Evolutionary conservation across 306 rosid genomes (phyloP), one percentile per base, ranked within the genome.

Genomic region (Sicyos baderoa): DNA sequence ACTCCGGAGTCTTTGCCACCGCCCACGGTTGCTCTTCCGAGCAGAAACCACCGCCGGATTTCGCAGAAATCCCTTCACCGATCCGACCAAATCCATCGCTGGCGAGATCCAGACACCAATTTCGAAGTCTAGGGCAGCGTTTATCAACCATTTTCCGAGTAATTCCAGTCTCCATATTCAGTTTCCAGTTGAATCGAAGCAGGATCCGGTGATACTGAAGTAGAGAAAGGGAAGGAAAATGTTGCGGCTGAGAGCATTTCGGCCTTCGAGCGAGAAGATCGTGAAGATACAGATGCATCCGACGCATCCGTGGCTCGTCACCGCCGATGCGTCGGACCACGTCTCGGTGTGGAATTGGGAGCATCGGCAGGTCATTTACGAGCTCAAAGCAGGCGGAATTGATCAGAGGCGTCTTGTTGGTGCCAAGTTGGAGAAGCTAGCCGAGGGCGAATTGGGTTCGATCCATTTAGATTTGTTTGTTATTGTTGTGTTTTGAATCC

Each of bases 321-420:
- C 97, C 4, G 96, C 97, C 29, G 97, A 93, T 75, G 96, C 89
- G 55, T 90, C 97, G 71, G 95, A 93, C 84, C 90, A 91, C 75
- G 99, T 93, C 16, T 90, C 97, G 54, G 99, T 93, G 71, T 93
- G 99, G 99, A 93, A 93, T 52, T 93, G 99, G 97, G 97, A 93
- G 68, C 96, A 90, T 71, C 94, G 99, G 42, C 99, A 93, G 99
- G 90, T 93, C 47, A 88, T 93, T 65, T 93, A 93, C 69, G 99
- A 93, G 82, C 88, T 93, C 71, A 93, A 93, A 84, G 96, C 99
- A 32, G 97, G 99, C 13, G 97, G 99, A n/a, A 91, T 93, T 18
- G 99, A 93, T 44, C 90, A 90, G 79, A 79, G 99, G 71, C 97
- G 99, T 57, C 82, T 93, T 74, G 97, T 93, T 52, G 97, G 99